Conservation (phyloP, 148 eudicot species). For the Nyssa sinensis region DNA sequence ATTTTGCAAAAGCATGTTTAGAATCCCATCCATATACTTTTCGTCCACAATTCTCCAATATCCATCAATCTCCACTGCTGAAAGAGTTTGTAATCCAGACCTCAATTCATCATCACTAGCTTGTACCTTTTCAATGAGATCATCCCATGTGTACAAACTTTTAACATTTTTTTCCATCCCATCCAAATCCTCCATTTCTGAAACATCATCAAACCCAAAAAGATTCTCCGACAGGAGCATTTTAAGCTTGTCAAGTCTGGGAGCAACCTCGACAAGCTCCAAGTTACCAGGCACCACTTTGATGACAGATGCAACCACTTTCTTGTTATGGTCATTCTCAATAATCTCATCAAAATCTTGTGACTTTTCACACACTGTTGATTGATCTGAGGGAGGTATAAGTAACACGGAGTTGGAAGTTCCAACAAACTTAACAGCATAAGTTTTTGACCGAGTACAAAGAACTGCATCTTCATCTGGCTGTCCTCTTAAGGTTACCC, state of each 20-base stretch:
- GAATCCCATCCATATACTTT: conserved; percentile 55
- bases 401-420: conserved; percentile 84
- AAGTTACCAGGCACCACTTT: conserved; percentile 76
- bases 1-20: conserved; percentile 72
- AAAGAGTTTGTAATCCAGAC: conserved; percentile 56
- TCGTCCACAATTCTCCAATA: conserved; percentile 80
- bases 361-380: conserved; percentile 17
- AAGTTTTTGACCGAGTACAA: conserved; percentile 82
- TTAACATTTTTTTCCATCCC: conserved; percentile 17
- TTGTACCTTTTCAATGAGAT: conserved; percentile 67
- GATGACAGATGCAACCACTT: conserved; percentile 46
- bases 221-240: conserved; percentile 59
- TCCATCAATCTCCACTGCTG: conserved; percentile 76
- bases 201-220: conserved; percentile 47
- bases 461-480: conserved; percentile 88
- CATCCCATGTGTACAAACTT: conserved; percentile 70
- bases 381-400: conserved; percentile 61
- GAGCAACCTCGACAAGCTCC: conserved; percentile 87
- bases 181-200: conserved; percentile 37
- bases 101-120: conserved; percentile 78
- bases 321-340: conserved; percentile 29
- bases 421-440: conserved; percentile 80
- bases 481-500: conserved; percentile 82
- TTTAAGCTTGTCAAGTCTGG: conserved; percentile 80
- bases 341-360: conserved; percentile 36